phyloP scores from a whole-genome alignment of 2,329 filamentous ascomycete species.

The Colletotrichum sp. region DNA sequence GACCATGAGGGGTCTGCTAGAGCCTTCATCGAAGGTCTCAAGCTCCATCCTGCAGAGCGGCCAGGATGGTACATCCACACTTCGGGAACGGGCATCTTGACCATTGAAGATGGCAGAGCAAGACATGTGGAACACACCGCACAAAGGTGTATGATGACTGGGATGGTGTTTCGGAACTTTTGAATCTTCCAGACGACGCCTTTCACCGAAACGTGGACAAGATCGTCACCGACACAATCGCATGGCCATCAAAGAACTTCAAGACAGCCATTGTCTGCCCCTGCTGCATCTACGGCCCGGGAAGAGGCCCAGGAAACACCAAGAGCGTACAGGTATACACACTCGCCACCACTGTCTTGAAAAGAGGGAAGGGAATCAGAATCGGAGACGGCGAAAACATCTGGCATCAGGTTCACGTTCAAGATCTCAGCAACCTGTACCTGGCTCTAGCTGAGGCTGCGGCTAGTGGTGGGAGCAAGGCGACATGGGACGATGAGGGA shows the following conservation, averaged over 20 bases:
- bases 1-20: not conserved
- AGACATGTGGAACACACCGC: not conserved
- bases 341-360: fast-evolving
- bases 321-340: not conserved
- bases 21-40: not conserved
- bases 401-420: not conserved
- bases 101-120: not conserved
- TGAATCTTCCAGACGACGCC: not conserved
- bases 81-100: not conserved
- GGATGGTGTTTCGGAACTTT: not conserved
- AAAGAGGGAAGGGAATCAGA: not conserved
- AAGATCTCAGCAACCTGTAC: not conserved
- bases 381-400: not conserved
- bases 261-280: not conserved
- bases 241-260: not conserved
- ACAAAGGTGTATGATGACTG: not conserved
- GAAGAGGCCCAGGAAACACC: not conserved
- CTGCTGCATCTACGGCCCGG: not conserved
- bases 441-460: not conserved
- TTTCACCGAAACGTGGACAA: not conserved
- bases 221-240: not conserved
- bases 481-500: not conserved
- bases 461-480: not conserved
- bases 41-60: not conserved
- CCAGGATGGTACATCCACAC: not conserved